phyloP scores from a whole-genome alignment of 768 basidiomycete genomes.

The Suillus bovinus region DNA sequence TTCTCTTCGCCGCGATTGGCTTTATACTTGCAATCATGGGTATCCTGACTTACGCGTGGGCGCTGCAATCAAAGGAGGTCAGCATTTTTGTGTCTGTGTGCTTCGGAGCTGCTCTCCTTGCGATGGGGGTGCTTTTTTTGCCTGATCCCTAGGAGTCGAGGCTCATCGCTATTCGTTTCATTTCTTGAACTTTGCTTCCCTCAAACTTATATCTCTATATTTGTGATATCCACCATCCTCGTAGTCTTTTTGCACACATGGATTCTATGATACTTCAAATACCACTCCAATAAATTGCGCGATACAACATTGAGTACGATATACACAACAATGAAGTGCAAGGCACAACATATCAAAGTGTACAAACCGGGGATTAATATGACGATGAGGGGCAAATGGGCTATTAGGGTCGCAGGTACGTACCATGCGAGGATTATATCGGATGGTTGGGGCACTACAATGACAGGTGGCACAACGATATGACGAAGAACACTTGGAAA shows the following conservation, averaged over 20 bases:
- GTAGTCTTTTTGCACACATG: background rate
- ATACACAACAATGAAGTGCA: too few species aligned
- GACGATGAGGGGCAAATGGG: too few species aligned
- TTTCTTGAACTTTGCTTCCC: background rate
- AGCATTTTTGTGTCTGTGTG: constrained; percentile 43
- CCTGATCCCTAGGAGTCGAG: background rate
- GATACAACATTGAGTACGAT: too few species aligned
- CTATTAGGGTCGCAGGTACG: too few species aligned
- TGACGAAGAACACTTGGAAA: too few species aligned
- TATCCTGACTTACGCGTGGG: constrained; percentile 54
- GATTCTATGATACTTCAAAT: too few species aligned
- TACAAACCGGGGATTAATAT: background rate
- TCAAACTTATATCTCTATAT: background rate
- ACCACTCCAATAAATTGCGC: too few species aligned
- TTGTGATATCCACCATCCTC: background rate
- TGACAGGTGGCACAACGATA: too few species aligned
- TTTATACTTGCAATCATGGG: constrained; percentile 53
- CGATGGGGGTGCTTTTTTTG: constrained; percentile 10
- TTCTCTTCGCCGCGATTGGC: constrained; percentile 45
- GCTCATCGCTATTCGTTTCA: background rate
- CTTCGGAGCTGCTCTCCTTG: constrained; percentile 37
- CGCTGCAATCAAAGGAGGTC: constrained; percentile 43
- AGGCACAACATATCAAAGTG: too few species aligned
- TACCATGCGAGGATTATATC: too few species aligned
- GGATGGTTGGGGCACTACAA: too few species aligned